These are phyloP conservation scores for Microdochium bolleyi DNA, from an alignment of 2,329 filamentous ascomycete genomes.

Conservation along the genomic window DNA sequence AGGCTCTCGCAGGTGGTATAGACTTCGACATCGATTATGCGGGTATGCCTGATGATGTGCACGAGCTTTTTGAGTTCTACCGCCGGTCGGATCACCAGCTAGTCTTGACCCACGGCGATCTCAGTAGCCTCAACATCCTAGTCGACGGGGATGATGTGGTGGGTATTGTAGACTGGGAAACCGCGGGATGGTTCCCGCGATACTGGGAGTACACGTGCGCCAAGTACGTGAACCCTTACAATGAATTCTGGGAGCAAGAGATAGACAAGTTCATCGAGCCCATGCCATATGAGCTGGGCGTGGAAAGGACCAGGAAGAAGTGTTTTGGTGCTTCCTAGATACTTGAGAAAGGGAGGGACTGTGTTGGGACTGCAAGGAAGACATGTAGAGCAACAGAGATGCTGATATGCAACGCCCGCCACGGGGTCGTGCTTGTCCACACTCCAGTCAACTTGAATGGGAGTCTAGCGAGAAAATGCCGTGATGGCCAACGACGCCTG, in stretches of 20 bases:
- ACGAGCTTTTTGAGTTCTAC: background rate
- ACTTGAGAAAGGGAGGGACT: too few species aligned
- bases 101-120: conserved; percentile 15
- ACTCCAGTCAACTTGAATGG: too few species aligned
- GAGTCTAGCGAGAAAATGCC: too few species aligned
- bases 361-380: too few species aligned
- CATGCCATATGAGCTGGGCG: conserved; percentile 7
- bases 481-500: too few species aligned
- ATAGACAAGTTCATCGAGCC: conserved; percentile 9
- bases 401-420: too few species aligned
- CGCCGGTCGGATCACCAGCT: background rate
- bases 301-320: conserved; percentile 8
- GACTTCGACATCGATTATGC: background rate
- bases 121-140: conserved; percentile 19
- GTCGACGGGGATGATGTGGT: conserved; percentile 15
- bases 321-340: conserved; percentile 10
- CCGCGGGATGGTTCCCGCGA: conserved; percentile 6
- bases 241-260: conserved; percentile 7
- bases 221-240: conserved; percentile 7
- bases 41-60: background rate
- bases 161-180: conserved; percentile 12
- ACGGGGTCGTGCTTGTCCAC: too few species aligned
- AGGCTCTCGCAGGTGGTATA: background rate
- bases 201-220: conserved; percentile 13
- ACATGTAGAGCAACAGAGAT: too few species aligned